Conservation (phyloP, 345 rosid genomes). For the Clarkia xantiana region DNA sequence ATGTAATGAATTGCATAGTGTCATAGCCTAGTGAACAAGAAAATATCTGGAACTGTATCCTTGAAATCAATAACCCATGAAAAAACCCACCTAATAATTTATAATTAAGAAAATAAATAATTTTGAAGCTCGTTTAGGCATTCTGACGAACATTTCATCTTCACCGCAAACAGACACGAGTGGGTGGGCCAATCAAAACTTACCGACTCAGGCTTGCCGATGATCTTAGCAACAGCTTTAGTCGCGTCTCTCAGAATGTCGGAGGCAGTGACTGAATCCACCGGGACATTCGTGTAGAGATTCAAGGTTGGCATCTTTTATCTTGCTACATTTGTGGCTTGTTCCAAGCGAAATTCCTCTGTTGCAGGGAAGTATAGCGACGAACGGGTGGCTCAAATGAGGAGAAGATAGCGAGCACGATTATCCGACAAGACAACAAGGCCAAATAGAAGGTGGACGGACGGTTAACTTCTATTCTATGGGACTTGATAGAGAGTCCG, state of each 20-base stretch:
- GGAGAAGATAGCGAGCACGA: constrained; percentile 7
- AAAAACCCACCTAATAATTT: neutral
- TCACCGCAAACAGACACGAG: constrained; percentile 2
- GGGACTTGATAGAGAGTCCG: no score
- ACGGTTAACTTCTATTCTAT: no score
- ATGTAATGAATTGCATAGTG: neutral
- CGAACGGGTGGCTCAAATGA: constrained; percentile 2
- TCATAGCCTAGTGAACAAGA: neutral
- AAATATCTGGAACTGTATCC: neutral
- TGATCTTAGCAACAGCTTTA: constrained; percentile 66
- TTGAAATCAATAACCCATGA: constrained; percentile 1
- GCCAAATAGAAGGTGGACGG: neutral
- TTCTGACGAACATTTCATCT: constrained; percentile 24
- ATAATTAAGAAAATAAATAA: neutral
- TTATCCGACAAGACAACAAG: neutral
- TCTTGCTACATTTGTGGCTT: neutral
- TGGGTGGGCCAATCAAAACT: neutral
- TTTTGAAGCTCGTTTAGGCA: constrained; percentile 7
- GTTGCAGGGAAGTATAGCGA: neutral
- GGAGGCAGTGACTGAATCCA: constrained; percentile 66
- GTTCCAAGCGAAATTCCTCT: neutral
- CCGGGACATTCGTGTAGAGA: constrained; percentile 68
- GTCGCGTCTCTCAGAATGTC: constrained; percentile 93
- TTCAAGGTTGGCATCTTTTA: constrained; percentile 71
- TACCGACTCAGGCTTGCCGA: constrained; percentile 96